Evolutionary conservation across 331 rosid genomes (phyloP).

Genomic region (Cydonia oblonga): DNA sequence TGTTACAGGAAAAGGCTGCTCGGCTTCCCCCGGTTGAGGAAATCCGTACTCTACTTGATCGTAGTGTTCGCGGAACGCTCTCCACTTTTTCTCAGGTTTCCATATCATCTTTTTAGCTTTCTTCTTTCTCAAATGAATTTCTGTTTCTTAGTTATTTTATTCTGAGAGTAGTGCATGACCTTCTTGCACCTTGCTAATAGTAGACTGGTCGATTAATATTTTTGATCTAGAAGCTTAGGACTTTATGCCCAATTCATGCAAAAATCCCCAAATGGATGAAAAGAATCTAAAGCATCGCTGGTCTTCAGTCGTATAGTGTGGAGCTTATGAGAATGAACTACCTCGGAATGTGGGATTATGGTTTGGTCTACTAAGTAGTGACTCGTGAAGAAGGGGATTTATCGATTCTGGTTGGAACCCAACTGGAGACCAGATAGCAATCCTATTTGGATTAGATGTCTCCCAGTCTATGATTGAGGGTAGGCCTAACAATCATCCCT

Average conservation of each 20-base stretch:
- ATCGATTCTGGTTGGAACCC: too few relatives aligned
- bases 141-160: neutral
- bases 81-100: conserved; percentile 75
- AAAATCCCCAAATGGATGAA: too few relatives aligned
- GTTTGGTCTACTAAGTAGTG: too few relatives aligned
- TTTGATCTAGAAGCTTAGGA: neutral
- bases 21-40: conserved; percentile 69
- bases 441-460: neutral
- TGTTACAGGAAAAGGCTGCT: conserved; percentile 66
- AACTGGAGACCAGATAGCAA: neutral
- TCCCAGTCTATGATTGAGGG: neutral
- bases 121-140: neutral
- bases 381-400: too few relatives aligned
- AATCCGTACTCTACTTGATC: conserved; percentile 64
- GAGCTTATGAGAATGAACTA: neutral
- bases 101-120: neutral
- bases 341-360: too few relatives aligned
- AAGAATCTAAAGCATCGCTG: too few relatives aligned
- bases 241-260: too few relatives aligned
- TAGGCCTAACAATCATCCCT: neutral
- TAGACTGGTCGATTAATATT: neutral
- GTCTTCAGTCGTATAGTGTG: too few relatives aligned
- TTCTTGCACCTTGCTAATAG: neutral
- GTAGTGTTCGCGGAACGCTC: conserved; percentile 67
- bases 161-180: neutral